Percentiles rank a stretch among this genome's conserved stretches.
These are phyloP conservation scores for Byssoonygena ceratinophila DNA, from an alignment of 2,329 filamentous ascomycete genomes.

Conservation along the genomic window DNA sequence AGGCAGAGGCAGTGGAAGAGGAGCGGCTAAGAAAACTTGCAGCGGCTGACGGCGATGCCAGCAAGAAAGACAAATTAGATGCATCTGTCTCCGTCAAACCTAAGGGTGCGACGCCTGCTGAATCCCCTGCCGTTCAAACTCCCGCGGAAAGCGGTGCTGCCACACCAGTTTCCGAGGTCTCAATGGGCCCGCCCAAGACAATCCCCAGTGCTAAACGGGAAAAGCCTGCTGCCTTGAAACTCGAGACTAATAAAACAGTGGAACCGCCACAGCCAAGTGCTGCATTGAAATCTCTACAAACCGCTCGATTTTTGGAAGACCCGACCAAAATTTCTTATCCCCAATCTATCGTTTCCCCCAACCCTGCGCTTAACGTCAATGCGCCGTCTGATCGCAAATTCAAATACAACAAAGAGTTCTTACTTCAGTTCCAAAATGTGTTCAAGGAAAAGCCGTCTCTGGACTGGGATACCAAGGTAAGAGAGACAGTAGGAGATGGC, in stretches of 20 bases:
- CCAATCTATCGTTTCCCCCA: slow-evolving; percentile 72
- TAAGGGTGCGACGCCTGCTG: slow-evolving; percentile 29
- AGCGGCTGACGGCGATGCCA: slow-evolving; percentile 27
- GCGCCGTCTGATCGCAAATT: slow-evolving; percentile 69
- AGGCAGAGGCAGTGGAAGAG: slow-evolving; percentile 40
- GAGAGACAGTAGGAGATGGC: slow-evolving; percentile 71
- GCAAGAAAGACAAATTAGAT: slow-evolving; percentile 28
- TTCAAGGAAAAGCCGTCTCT: slow-evolving; percentile 94
- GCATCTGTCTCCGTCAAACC: slow-evolving; percentile 38
- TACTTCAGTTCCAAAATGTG: slow-evolving; percentile 90
- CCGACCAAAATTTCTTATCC: slow-evolving; percentile 74
- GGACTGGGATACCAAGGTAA: slow-evolving; percentile 82
- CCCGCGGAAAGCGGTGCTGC: slow-evolving; percentile 37
- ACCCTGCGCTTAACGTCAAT: slow-evolving; percentile 70
- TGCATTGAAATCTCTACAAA: slow-evolving; percentile 84
- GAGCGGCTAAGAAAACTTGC: slow-evolving; percentile 35
- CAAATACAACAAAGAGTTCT: slow-evolving; percentile 90
- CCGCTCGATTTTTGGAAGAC: slow-evolving; percentile 74
- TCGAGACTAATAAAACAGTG: slow-evolving; percentile 73
- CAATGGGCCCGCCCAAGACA: slow-evolving; percentile 45
- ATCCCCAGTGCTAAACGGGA: slow-evolving; percentile 49
- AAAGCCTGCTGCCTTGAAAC: slow-evolving; percentile 81
- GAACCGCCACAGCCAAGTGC: slow-evolving; percentile 90
- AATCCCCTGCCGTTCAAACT: slow-evolving; percentile 27
- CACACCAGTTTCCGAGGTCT: slow-evolving; percentile 37